These are phyloP conservation scores for Rubia peregrina DNA, from an alignment of 305 asterid genomes.

Conservation along the genomic window DNA sequence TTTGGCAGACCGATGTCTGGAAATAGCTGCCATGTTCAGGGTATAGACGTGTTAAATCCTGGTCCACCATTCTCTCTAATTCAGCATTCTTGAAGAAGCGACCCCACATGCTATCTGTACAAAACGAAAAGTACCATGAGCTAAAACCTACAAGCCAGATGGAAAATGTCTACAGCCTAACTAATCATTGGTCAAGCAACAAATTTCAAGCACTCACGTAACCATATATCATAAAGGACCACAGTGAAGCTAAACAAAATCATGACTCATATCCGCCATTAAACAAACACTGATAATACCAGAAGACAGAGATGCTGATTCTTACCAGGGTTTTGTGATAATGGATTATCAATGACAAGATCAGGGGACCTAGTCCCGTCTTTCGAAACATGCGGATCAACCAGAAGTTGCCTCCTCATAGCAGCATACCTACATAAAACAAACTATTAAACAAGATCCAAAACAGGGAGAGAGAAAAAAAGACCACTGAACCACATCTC, in stretches of 20 bases:
- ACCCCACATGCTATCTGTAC: conserved; percentile 95
- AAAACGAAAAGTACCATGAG: conserved; percentile 13
- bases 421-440: conserved; percentile 58
- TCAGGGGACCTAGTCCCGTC: conserved; percentile 70
- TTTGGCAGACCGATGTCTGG: conserved; percentile 81
- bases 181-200: neutral
- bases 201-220: neutral
- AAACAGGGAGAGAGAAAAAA: neutral
- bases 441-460: neutral
- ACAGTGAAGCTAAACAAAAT: neutral
- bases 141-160: neutral
- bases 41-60: conserved; percentile 88
- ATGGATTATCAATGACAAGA: conserved; percentile 79
- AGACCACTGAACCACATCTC: neutral
- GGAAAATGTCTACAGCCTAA: neutral
- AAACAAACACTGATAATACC: neutral
- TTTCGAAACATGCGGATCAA: conserved; percentile 69
- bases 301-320: conserved; percentile 3
- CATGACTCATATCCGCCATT: too few species aligned
- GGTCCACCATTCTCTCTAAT: conserved; percentile 89
- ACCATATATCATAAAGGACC: neutral
- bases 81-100: conserved; percentile 88
- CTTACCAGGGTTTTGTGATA: conserved; percentile 86
- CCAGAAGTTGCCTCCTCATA: conserved; percentile 73
- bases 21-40: conserved; percentile 95